phyloP scores from a whole-genome alignment of 345 rosid genomes.

The Eucalyptus camaldulensis region DNA sequence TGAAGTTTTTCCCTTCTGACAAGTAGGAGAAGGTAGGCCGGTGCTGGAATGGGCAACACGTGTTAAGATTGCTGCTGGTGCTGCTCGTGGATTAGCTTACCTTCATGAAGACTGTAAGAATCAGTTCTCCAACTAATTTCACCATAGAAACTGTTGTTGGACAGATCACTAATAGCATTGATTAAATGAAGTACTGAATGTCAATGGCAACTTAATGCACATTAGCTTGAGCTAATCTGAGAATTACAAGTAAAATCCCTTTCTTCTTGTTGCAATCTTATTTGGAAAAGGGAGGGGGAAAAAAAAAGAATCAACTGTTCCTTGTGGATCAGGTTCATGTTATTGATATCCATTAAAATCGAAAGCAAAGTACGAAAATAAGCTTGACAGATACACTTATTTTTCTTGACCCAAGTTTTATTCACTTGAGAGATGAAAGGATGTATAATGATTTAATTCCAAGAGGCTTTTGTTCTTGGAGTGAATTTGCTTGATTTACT shows the following conservation, averaged over 20 bases:
- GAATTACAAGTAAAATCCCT: not conserved
- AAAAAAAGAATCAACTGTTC: not conserved
- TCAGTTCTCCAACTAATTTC: not conserved
- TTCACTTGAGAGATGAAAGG: not conserved
- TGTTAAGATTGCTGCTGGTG: conserved; percentile 76
- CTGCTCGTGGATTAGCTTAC: conserved; percentile 96
- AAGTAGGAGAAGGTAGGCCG: conserved; percentile 40
- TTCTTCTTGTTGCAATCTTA: not conserved
- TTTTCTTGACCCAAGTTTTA: not conserved
- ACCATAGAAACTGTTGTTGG: no score
- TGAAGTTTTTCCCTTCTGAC: not conserved
- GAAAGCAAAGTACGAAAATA: not conserved
- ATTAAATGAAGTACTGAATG: not conserved
- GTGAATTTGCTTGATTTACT: not conserved
- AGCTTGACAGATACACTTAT: not conserved
- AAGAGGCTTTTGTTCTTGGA: not conserved
- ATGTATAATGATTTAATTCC: not conserved
- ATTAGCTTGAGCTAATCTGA: not conserved
- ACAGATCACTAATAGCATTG: no score
- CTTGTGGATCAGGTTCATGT: not conserved
- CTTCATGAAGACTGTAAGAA: conserved; percentile 95
- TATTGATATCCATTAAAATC: not conserved
- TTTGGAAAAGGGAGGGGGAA: not conserved
- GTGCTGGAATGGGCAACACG: conserved; percentile 77
- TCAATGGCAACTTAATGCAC: not conserved